Percentiles rank a stretch among this genome's conserved stretches.
Conservation (phyloP, 1,284 basidiomycete species). For the Apiotrichum siamense region DNA sequence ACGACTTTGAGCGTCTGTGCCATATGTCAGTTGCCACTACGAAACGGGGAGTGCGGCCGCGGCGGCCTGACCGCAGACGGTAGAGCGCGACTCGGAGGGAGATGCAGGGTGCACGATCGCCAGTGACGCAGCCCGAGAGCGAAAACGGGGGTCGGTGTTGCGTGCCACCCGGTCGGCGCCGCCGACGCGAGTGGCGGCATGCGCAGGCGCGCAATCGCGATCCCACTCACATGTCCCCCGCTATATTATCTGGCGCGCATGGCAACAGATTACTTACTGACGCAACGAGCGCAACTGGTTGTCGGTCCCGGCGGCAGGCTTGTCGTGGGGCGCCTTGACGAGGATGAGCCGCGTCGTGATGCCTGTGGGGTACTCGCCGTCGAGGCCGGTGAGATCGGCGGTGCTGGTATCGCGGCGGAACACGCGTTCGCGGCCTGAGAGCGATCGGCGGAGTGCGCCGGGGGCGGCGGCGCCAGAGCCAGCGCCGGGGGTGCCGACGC, state of each 20-base stretch:
- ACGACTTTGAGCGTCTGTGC: conserved; percentile 31
- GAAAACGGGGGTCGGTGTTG: too few relatives aligned
- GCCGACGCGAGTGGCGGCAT: too few relatives aligned
- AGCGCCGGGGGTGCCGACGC: not conserved
- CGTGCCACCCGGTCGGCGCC: too few relatives aligned
- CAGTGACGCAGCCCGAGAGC: too few relatives aligned
- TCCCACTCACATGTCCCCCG: too few relatives aligned
- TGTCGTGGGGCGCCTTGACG: conserved; percentile 41
- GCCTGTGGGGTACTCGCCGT: not conserved
- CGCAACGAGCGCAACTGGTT: too few relatives aligned
- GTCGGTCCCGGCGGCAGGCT: conserved; percentile 9
- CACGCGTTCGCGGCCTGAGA: conserved; percentile 10
- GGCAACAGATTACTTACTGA: conserved; percentile 15
- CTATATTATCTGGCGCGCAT: too few relatives aligned
- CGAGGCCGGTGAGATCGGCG: not conserved
- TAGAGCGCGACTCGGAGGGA: too few relatives aligned
- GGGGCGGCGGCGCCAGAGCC: not conserved
- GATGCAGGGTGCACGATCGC: too few relatives aligned
- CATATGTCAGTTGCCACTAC: not conserved
- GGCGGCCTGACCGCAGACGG: too few relatives aligned
- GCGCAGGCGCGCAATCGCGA: too few relatives aligned
- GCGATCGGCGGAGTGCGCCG: conserved; percentile 6
- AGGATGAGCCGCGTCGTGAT: conserved; percentile 35
- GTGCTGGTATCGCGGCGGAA: conserved; percentile 7
- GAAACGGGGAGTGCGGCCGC: not conserved